phyloP scores from a whole-genome alignment of 1,284 basidiomycete genomes.

The Papiliotrema nemorosa region DNA sequence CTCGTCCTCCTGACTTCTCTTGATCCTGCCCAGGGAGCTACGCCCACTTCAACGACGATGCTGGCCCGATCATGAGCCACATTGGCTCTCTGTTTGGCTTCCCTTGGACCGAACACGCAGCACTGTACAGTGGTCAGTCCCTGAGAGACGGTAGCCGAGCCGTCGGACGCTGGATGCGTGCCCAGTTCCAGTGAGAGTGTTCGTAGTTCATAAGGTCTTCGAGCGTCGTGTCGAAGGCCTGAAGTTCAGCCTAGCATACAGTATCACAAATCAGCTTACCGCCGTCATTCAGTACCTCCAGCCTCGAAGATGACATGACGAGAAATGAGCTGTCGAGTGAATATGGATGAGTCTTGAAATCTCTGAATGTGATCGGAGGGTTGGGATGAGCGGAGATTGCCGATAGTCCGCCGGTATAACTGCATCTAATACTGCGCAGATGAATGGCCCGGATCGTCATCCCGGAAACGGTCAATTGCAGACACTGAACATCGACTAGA shows the following conservation, averaged over 20 bases:
- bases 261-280: slow-evolving; percentile 52
- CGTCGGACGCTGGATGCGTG: slow-evolving; percentile 72
- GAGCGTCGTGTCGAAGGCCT: slow-evolving; percentile 76
- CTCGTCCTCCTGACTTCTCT: slow-evolving; percentile 70
- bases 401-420: too few relatives aligned
- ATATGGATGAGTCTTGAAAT: too few relatives aligned
- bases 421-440: too few relatives aligned
- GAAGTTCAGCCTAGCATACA: neutral
- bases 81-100: slow-evolving; percentile 71
- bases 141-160: slow-evolving; percentile 76
- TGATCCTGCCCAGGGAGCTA: slow-evolving; percentile 79
- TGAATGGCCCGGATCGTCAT: too few relatives aligned
- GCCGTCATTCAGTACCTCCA: slow-evolving; percentile 86
- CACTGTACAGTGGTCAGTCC: slow-evolving; percentile 85
- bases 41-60: slow-evolving; percentile 78
- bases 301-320: slow-evolving; percentile 56
- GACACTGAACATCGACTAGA: too few relatives aligned
- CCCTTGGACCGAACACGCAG: slow-evolving; percentile 85
- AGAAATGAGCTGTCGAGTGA: too few relatives aligned
- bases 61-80: slow-evolving; percentile 76
- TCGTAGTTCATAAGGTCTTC: slow-evolving; percentile 84
- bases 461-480: too few relatives aligned
- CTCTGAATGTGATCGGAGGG: too few relatives aligned
- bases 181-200: slow-evolving; percentile 74
- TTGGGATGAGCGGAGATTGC: too few relatives aligned